phyloP scores from a whole-genome alignment of 306 rosid genomes.

The Ochetophila trinervis region DNA sequence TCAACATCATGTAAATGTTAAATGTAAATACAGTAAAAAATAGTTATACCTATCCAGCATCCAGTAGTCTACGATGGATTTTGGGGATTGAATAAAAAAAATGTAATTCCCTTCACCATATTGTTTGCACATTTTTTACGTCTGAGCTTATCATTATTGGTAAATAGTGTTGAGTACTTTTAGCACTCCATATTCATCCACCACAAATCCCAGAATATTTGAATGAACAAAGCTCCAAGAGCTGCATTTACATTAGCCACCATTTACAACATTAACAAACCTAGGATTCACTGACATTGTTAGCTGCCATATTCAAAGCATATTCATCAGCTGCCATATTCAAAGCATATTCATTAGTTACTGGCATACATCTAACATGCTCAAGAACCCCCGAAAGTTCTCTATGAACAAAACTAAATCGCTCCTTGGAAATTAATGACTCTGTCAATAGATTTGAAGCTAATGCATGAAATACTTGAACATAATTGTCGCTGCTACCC shows the following conservation, averaged over 20 bases:
- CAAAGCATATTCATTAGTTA: conserved; percentile 37
- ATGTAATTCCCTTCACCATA: conserved; percentile 2
- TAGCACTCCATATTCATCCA: conserved; percentile 1
- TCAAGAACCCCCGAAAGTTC: conserved; percentile 54
- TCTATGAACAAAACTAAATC: conserved; percentile 39
- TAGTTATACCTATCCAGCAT: conserved; percentile 1
- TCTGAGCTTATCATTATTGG: conserved; percentile 11
- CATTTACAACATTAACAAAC: conserved; percentile 5
- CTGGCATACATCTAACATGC: conserved; percentile 50
- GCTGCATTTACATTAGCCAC: conserved; percentile 3
- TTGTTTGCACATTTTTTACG: conserved; percentile 5
- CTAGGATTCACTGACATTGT: conserved; percentile 34
- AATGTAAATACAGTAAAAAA: conserved; percentile 9
- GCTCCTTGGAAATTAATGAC: conserved; percentile 47
- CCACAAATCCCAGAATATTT: not conserved
- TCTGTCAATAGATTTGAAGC: conserved; percentile 47
- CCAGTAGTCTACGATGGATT: conserved; percentile 3
- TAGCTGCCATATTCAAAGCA: conserved; percentile 17
- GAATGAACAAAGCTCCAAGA: not conserved
- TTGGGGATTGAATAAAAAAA: not conserved
- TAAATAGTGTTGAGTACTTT: conserved; percentile 2
- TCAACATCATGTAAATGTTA: conserved; percentile 2
- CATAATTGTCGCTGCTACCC: conserved; percentile 31
- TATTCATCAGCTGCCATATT: no score
- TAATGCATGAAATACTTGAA: conserved; percentile 45